Evolutionary conservation across 257 asterid species (phyloP), one percentile per base, ranked within the genome.

Genomic region (Forsythia suspensa): DNA sequence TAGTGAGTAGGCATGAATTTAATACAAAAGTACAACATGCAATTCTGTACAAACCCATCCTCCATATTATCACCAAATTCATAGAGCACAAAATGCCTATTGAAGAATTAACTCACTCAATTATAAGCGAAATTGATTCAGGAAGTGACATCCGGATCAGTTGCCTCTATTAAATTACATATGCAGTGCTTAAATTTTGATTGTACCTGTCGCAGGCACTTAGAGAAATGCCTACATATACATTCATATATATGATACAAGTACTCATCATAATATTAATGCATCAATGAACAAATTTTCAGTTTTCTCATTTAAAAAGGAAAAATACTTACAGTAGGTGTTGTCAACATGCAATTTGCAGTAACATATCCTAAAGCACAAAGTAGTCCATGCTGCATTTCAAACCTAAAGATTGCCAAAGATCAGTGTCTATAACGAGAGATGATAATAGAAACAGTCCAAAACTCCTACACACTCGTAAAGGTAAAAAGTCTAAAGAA

Each of bases 351-450:
- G 88, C 95, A 88, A 84, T 92, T 92, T 86, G 99, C 97, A 65
- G 96, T 91, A 71, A 92, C 87, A 82, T 92, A 95, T 83, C 99
- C 99, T 70, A 95, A 72, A 82, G 94, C 96, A 87, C 96, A 88
- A 66, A 93, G 81, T 80, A 84, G 84, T 8, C 99, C 98, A 46
- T 95, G 98, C 72, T 89, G 94, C 79, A 92, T 83, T 88, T 95
- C 99, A 74, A 93, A 95, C 89, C 99, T 95, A 71, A 61, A 81
- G 41, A 84, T 77, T n/a, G 51, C 69, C 77, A 74, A 70, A 59
- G 52, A 21, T 81, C 77, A 77, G 68, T 8, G 81, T 48, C 67
- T 29, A 74, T 75, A 73, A 74, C 57, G 34, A 69, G n/a, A 71
- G 67, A 81, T 20, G 24, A 79, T 20, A 67, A 75, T 10, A 73